phyloP scores from a whole-genome alignment of 192 early-diverging fungal species.

The Dissophora globulifera region DNA sequence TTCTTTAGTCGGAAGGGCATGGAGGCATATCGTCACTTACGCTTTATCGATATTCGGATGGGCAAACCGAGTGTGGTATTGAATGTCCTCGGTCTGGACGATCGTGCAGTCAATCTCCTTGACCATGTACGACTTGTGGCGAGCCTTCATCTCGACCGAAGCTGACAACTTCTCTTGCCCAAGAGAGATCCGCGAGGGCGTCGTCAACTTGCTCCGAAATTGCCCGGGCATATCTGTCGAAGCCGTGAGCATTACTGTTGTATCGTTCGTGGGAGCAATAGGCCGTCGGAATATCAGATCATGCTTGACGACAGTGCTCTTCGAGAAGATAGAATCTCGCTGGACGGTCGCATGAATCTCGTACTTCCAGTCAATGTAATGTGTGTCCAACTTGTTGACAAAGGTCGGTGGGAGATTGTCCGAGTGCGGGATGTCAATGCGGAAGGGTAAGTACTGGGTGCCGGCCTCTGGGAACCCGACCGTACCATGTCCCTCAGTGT shows the following conservation, averaged over 20 bases:
- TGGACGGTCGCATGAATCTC: constrained; percentile 36
- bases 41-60: constrained; percentile 39
- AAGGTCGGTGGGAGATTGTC: constrained; percentile 32
- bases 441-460: constrained; percentile 34
- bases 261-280: background rate
- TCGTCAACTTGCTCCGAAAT: constrained; percentile 31
- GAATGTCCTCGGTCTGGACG: constrained; percentile 41
- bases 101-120: constrained; percentile 36
- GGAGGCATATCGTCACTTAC: constrained; percentile 34
- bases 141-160: constrained; percentile 34
- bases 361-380: constrained; percentile 51
- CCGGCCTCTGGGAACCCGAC: constrained; percentile 20
- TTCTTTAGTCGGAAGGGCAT: too few relatives aligned
- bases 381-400: constrained; percentile 44
- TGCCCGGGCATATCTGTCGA: constrained; percentile 23
- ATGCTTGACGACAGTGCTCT: constrained; percentile 13
- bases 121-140: constrained; percentile 37
- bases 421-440: constrained; percentile 30
- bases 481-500: constrained; percentile 30
- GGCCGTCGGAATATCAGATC: constrained; percentile 29
- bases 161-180: constrained; percentile 8
- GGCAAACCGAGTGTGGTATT: constrained; percentile 15
- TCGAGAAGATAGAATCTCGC: constrained; percentile 26
- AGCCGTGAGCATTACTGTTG: background rate
- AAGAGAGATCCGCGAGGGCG: constrained; percentile 12